Base-by-base conservation (phyloP, 192 early-diverging fungal genomes). In the Glomus cerebriforme region DNA sequence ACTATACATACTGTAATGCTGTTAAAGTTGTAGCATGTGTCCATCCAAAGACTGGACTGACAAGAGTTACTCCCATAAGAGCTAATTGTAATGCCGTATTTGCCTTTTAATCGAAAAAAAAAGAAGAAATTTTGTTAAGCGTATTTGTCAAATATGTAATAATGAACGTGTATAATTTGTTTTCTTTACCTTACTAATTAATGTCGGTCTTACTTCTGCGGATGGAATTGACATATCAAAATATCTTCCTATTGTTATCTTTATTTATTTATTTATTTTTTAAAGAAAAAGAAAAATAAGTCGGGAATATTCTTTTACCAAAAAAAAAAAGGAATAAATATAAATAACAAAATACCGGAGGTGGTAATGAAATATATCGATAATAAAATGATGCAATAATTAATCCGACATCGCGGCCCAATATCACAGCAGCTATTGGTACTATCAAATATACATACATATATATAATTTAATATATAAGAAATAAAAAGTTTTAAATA, bases 201-300 rank as follows among this genome's bases (percentile, higher is more conserved):
- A 79, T 4, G 95, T 97, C 19, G 97, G 96, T 15, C 87, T 85
- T 8, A 99, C 95, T 85, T 99, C 96, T 1, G 95, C 95, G 7
- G 94, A 95, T 7, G 94, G 92, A 32, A 98, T 92, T 1, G 94
- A 92, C 26, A 97, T 87, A 81, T 97, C 96, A 88, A 93, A 99
- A 77, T 95, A 98, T 29, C 95, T 86, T 7, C 62, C 75, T 39
- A 92, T 83, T 1, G 96, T 96, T 88, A 96, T 97, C 88, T 43
- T 43, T 92, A 73, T 15, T n/a, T n/a, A n/a, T n/a, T n/a, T n/a
- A n/a, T n/a, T n/a, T n/a, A n/a, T n/a, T n/a, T n/a, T 49, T 37
- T 59, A 79, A 68, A 39, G 10, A 59, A 19, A 75, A 71, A 45
- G 3, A n/a, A 17, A 31, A 29, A 2, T 39, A 34, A 47, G 49